These are phyloP conservation scores for Pythium sukuiense DNA, from an alignment of 352 stramenopile species.

Conservation along the genomic window DNA sequence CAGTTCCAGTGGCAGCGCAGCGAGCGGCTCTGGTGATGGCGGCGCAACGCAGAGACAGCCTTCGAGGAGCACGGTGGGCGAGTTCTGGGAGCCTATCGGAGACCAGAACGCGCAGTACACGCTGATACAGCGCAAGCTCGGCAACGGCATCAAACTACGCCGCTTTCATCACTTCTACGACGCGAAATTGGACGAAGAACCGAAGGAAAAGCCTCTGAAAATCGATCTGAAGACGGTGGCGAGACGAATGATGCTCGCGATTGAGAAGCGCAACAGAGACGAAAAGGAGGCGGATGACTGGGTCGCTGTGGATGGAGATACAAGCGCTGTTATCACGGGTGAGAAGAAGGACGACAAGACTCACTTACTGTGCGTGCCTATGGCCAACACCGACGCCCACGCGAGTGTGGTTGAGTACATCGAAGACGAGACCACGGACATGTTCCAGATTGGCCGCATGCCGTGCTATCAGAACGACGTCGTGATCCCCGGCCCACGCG, in stretches of 20 bases:
- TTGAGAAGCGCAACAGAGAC: constrained; percentile 31
- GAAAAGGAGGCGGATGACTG: not conserved
- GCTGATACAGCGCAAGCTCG: constrained; percentile 40
- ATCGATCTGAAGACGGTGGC: constrained; percentile 51
- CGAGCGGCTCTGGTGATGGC: not conserved
- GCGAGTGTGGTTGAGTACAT: constrained; percentile 68
- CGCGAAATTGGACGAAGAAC: not conserved
- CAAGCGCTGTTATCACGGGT: not conserved
- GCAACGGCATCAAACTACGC: constrained; percentile 54
- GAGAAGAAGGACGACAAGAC: constrained; percentile 6
- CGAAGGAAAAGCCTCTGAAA: not conserved
- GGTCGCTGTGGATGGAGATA: not conserved
- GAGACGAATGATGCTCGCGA: constrained; percentile 54
- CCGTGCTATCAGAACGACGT: constrained; percentile 77
- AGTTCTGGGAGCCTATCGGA: constrained; percentile 72
- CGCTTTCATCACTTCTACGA: constrained; percentile 60
- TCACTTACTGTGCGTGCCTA: constrained; percentile 69
- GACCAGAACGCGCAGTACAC: constrained; percentile 74
- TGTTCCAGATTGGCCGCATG: constrained; percentile 86
- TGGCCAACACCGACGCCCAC: constrained; percentile 62
- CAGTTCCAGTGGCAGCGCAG: not conserved
- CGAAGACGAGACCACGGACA: constrained; percentile 43
- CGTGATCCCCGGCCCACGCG: constrained; percentile 69
- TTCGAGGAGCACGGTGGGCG: constrained; percentile 36
- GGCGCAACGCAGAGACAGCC: not conserved